A percentile compares a stretch with the other conserved stretches of the same genome.
Evolutionary conservation across 2,329 filamentous ascomycete genomes (phyloP).

Genomic region (Sphaerulina populicola): DNA sequence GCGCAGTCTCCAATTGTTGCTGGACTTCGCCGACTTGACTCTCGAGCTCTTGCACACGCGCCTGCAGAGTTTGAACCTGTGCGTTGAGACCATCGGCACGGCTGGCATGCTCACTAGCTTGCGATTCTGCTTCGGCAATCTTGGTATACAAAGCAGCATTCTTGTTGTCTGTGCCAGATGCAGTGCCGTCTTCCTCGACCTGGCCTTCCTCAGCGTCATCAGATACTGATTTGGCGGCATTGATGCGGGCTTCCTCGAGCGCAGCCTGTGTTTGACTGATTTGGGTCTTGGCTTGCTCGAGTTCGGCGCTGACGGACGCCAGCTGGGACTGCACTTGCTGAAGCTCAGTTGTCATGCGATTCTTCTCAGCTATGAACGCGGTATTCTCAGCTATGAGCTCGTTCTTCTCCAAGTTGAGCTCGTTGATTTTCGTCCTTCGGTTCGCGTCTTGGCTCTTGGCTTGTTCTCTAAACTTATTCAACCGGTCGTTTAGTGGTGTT

Average conservation of each 20-base stretch:
- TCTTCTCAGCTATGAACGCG: constrained; percentile 57
- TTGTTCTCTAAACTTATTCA: constrained; percentile 50
- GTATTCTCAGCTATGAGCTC: constrained; percentile 58
- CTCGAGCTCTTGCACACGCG: constrained; percentile 57
- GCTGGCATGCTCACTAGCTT: constrained; percentile 34
- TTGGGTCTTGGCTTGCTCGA: constrained; percentile 37
- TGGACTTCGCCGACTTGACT: constrained; percentile 44
- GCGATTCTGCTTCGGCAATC: constrained; percentile 35
- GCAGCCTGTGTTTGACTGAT: constrained; percentile 47
- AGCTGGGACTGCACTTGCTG: constrained; percentile 21
- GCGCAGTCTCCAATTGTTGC: constrained; percentile 34
- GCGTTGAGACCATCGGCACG: constrained; percentile 32
- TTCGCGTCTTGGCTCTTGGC: constrained; percentile 32
- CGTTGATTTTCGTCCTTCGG: constrained; percentile 45
- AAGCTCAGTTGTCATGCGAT: constrained; percentile 32
- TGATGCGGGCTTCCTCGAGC: constrained; percentile 53
- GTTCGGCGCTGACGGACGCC: constrained; percentile 16
- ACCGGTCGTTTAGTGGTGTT: constrained; percentile 12
- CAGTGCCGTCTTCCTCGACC: constrained; percentile 32
- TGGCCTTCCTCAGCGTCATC: constrained; percentile 42
- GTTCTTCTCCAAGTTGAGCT: constrained; percentile 32
- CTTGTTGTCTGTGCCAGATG: constrained; percentile 27
- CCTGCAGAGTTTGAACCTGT: constrained; percentile 47
- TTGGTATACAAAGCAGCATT: constrained; percentile 33
- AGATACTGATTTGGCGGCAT: constrained; percentile 27